phyloP scores from a whole-genome alignment of 345 rosid genomes.

The Moringa oleifera region DNA sequence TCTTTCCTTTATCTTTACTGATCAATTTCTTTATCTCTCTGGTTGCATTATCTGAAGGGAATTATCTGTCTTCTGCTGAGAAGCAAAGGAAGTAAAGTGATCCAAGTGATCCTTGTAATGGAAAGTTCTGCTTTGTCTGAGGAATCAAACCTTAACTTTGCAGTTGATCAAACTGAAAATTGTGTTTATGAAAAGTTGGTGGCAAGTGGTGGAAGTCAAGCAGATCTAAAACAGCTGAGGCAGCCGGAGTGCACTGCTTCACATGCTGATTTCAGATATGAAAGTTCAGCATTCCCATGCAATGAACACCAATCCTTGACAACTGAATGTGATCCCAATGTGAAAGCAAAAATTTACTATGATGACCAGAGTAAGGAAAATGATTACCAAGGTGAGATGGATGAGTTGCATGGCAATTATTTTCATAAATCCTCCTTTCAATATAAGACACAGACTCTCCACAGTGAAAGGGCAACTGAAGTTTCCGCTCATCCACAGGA shows the following conservation, averaged over 20 bases:
- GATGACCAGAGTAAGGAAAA: conserved; percentile 11
- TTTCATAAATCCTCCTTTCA: conserved; percentile 20
- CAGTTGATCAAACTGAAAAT: not conserved
- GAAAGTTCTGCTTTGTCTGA: conserved; percentile 3
- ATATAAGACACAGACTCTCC: conserved; percentile 15
- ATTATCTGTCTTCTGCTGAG: conserved; percentile 8
- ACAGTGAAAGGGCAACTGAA: conserved; percentile 20
- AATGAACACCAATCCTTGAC: conserved; percentile 2
- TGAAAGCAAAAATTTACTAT: not conserved
- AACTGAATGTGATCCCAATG: conserved; percentile 8
- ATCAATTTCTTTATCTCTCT: not conserved
- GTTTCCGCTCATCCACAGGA: conserved; percentile 24
- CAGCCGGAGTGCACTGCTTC: not conserved
- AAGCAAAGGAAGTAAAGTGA: conserved; percentile 1
- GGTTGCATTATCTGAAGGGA: conserved; percentile 2
- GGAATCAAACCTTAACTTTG: conserved; percentile 1
- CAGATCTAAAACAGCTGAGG: conserved; percentile 7
- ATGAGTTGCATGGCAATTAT: conserved; percentile 22
- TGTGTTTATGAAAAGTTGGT: not conserved
- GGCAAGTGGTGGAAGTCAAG: not conserved
- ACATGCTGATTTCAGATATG: not conserved
- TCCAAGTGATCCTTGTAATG: conserved; percentile 9
- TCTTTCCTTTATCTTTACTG: not conserved
- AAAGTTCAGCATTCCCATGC: conserved; percentile 1
- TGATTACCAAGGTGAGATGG: conserved; percentile 24